phyloP scores from a whole-genome alignment of 2,329 filamentous ascomycete species.

The Monosporascus sp. region DNA sequence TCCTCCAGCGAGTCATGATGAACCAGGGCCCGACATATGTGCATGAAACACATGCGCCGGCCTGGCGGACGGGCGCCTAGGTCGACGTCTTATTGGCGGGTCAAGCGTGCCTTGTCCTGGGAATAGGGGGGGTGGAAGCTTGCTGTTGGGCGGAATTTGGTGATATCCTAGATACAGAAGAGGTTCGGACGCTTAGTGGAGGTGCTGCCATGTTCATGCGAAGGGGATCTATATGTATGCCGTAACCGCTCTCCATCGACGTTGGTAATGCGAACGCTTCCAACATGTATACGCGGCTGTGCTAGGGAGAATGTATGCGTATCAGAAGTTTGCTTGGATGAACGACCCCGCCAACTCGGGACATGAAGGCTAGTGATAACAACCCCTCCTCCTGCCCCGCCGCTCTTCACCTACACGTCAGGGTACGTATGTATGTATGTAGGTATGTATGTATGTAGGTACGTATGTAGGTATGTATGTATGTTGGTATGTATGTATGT shows the following conservation, averaged over 20 bases:
- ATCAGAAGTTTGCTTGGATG: too few relatives aligned
- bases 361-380: too few relatives aligned
- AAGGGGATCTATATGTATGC: too few relatives aligned
- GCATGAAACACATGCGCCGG: conserved; percentile 25
- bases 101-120: conserved; percentile 1
- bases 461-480: too few relatives aligned
- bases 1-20: conserved; percentile 22
- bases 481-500: not conserved
- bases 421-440: not conserved
- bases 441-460: not conserved
- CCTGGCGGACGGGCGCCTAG: conserved; percentile 24
- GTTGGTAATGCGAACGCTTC: too few relatives aligned
- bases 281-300: too few relatives aligned
- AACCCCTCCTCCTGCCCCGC: too few relatives aligned
- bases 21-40: conserved; percentile 20
- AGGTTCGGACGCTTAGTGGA: not conserved
- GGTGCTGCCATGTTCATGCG: too few relatives aligned
- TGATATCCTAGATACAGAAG: not conserved
- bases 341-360: too few relatives aligned
- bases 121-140: not conserved
- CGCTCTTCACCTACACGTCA: too few relatives aligned
- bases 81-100: conserved; percentile 12
- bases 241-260: too few relatives aligned
- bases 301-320: too few relatives aligned
- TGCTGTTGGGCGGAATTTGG: not conserved